These are phyloP conservation scores for Calendula officinalis DNA, from an alignment of 129 eudicot species.

Conservation along the genomic window DNA sequence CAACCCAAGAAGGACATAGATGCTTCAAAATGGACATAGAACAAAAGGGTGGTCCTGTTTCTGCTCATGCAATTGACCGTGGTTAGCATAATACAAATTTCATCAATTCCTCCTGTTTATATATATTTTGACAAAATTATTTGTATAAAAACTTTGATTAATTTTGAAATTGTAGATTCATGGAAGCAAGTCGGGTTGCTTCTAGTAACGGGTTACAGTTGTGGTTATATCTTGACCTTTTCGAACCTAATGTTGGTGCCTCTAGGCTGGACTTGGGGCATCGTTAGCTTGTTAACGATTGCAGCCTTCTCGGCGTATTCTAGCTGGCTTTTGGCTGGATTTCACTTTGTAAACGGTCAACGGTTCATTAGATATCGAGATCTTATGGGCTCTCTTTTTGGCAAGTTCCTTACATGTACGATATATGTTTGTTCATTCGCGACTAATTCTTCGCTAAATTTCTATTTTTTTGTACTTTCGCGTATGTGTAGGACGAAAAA, in stretches of 20 bases:
- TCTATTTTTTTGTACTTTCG: neutral
- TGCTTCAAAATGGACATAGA: constrained; percentile 27
- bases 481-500: constrained; percentile 29
- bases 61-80: constrained; percentile 57
- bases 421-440: neutral
- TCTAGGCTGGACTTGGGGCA: constrained; percentile 65
- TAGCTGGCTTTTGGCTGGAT: constrained; percentile 62
- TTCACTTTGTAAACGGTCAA: constrained; percentile 55
- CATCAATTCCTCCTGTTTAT: neutral
- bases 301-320: constrained; percentile 44
- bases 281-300: constrained; percentile 33
- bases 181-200: constrained; percentile 60
- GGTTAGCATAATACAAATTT: constrained; percentile 34
- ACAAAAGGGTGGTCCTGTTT: constrained; percentile 37
- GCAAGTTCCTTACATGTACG: constrained; percentile 14
- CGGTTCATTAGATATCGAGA: constrained; percentile 60
- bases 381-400: constrained; percentile 57
- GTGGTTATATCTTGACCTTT: constrained; percentile 58
- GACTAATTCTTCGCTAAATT: neutral
- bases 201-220: constrained; percentile 49
- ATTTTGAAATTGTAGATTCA: constrained; percentile 43
- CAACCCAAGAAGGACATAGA: neutral
- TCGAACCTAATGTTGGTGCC: constrained; percentile 55
- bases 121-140: neutral
- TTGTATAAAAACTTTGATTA: neutral